Percentiles rank a stretch among this genome's conserved stretches.
Conservation (phyloP, 176 grass and related monocot species). For the Oryza longistaminata region DNA sequence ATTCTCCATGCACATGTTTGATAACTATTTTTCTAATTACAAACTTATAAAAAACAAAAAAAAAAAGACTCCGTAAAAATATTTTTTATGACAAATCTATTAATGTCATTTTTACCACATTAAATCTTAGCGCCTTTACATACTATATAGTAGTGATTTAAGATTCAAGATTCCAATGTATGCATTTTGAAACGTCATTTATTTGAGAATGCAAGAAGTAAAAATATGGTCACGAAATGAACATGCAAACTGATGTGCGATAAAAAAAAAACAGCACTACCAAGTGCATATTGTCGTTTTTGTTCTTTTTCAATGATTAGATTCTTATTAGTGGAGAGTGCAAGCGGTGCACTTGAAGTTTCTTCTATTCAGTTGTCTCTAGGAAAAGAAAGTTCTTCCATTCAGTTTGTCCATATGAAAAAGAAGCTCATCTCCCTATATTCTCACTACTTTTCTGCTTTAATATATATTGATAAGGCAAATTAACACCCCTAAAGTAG, state of each 20-base stretch:
- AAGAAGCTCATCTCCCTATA: background rate
- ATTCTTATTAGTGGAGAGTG: slow-evolving; percentile 1
- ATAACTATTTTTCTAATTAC: background rate
- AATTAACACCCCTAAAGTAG: too few relatives aligned
- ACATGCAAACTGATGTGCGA: background rate
- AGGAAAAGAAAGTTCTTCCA: background rate
- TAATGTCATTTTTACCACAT: background rate
- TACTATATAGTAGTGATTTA: background rate
- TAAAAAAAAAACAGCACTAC: background rate
- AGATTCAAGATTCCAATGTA: too few relatives aligned
- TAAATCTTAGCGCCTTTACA: background rate
- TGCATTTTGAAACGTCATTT: background rate
- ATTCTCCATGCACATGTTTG: background rate
- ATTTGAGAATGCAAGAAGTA: background rate
- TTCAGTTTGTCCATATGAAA: background rate
- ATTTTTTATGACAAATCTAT: background rate
- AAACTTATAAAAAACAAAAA: background rate
- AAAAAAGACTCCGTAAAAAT: background rate
- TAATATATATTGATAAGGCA: background rate
- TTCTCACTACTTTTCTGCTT: background rate
- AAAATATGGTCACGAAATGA: background rate
- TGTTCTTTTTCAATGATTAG: background rate
- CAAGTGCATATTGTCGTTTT: background rate
- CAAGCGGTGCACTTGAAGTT: background rate
- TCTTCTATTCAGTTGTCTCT: background rate